Base-by-base conservation (phyloP, 768 basidiomycete species). In the Collybiopsis confluens region DNA sequence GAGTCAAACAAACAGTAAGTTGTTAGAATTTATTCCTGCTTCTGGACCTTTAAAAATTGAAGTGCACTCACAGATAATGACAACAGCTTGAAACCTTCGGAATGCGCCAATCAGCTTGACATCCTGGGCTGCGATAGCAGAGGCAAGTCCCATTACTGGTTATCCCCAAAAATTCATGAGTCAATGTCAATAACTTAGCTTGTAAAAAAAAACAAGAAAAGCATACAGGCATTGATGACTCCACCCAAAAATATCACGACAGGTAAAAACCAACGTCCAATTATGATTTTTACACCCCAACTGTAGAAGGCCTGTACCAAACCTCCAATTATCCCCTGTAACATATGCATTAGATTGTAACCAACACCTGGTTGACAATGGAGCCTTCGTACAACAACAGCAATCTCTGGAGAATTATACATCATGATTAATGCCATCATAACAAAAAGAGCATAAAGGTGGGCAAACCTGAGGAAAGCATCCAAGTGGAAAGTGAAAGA, bases 321-420 rank as follows among this genome's bases (percentile, higher is more conserved):
- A 6, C 54, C 54, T 23, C 54, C 48, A 18, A 55, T 55, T 23
- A 55, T 48, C 6, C 54, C 54, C 54, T 55, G 18, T 7, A 36
- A 15, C 40, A 30, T 4, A 30, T 16, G 16, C 13, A 28, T 7
- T 20, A 13, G 18, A 18, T 7, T 23, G 20, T 18, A n/a, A n/a
- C n/a, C n/a, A n/a, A n/a, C n/a, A n/a, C n/a, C n/a, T n/a, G n/a
- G n/a, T n/a, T n/a, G n/a, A n/a, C n/a, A n/a, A n/a, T n/a, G n/a
- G 15, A 33, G 20, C 21, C 16, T 18, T 10, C 20, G 4, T n/a
- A 46, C 45, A 16, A 46, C 45, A 2, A 46, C 18, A 28, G 45
- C 45, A 16, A 28, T 26, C 45, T 46, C 45, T 46, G 30, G 30
- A 33, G 37, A 55, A 48, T 40, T 38, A n/a, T n/a, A n/a, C n/a